phyloP scores from a whole-genome alignment of 1,284 basidiomycete species.

The Ganoderma boninense region DNA sequence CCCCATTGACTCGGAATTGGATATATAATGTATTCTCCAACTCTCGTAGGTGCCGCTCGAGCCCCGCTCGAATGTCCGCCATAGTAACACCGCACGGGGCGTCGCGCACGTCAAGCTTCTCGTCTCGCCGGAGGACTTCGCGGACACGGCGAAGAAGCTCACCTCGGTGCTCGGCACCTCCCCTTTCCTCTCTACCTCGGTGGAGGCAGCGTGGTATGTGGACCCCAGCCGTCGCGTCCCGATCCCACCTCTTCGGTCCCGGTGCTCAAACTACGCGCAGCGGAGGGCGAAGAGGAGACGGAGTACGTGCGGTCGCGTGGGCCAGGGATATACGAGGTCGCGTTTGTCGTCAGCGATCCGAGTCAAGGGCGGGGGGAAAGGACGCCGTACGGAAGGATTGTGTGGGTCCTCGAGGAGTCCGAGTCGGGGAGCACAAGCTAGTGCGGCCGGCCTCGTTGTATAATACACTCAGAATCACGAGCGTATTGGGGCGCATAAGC shows the following conservation, averaged over 20 bases:
- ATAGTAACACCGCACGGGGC: conserved; percentile 56
- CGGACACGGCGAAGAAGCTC: conserved; percentile 46
- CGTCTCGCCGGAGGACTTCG: conserved; percentile 39
- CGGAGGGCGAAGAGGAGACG: conserved; percentile 46
- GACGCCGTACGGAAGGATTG: conserved; percentile 57
- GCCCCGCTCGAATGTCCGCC: conserved; percentile 52
- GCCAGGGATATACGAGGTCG: conserved; percentile 59
- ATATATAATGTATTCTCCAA: not conserved
- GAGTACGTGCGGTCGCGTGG: conserved; percentile 45
- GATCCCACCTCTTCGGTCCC: conserved; percentile 25
- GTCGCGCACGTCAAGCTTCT: conserved; percentile 57
- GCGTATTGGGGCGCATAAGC: not conserved
- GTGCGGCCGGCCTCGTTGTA: not conserved
- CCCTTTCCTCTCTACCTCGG: conserved; percentile 37
- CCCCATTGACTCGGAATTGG: not conserved
- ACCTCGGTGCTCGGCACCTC: conserved; percentile 55
- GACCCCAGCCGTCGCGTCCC: conserved; percentile 22
- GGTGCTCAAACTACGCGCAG: conserved; percentile 48
- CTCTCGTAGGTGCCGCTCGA: conserved; percentile 55
- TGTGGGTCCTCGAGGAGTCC: conserved; percentile 41
- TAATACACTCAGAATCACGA: not conserved
- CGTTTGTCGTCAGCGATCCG: conserved; percentile 48
- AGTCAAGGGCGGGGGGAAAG: conserved; percentile 39
- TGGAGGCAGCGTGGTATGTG: conserved; percentile 40
- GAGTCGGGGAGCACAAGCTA: not conserved